Evolutionary conservation across 2,329 filamentous ascomycete species (phyloP), one percentile per base, ranked within the genome.

Genomic region (Neocucurbitaria cava): DNA sequence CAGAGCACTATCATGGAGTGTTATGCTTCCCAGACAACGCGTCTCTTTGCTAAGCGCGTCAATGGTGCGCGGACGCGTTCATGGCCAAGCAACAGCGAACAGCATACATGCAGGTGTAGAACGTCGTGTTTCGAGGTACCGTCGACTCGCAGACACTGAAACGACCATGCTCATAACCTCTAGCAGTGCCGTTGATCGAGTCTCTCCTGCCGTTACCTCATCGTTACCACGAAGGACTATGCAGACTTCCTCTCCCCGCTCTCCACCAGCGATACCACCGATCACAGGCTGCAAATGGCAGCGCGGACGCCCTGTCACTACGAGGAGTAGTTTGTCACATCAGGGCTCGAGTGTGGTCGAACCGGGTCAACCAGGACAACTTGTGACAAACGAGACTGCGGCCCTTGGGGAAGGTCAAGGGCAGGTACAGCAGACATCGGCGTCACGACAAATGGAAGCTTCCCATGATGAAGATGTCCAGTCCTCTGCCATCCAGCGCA

Each of bases 1-100:
- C 26, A 60, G 61, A 67, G 69, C 69, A 68, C 65, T 62, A 66
- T 61, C 54, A 75, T 75, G 72, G 73, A 72, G 69, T 58, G 66
- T 57, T 61, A 74, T 75, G 72, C 68, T 68, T 58, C 59, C 56
- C 63, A 62, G 56, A 62, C 62, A 56, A 64, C 58, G 71, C 66
- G 68, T 59, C 63, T 58, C 64, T 52, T 49, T 65, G 42, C 52
- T 58, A 52, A 61, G 65, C 65, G 70, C 62, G 61, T 62, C 61
- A 54, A 42, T 56, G 48, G 38, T 53, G 40, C 44, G 40, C 43
- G 56, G 55, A 59, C 58, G 59, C 49, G 61, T 48, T 47, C 49
- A 49, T 61, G 33, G 52, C 62, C 54, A 62, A 45, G 58, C 59
- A 42, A 46, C 50, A 46, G 28, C 33, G 21, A 40, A 49, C 46